These are phyloP conservation scores for Brassica incana DNA, from an alignment of 345 rosid species.

Conservation along the genomic window DNA sequence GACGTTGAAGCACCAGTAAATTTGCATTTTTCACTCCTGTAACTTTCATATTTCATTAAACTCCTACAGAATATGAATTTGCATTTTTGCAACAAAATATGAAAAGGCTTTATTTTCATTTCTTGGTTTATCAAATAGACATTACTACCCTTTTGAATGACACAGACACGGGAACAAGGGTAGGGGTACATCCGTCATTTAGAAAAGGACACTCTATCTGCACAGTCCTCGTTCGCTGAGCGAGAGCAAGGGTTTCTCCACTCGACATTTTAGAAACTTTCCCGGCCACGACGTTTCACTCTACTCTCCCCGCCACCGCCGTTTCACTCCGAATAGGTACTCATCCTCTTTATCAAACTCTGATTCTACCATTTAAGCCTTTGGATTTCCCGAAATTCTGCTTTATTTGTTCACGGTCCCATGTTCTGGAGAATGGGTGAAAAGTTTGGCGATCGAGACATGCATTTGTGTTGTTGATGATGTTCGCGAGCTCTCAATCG, in stretches of 20 bases:
- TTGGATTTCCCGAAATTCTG: slow-evolving; percentile 1
- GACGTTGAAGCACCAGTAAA: neutral
- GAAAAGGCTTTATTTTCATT: neutral
- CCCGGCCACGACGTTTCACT: slow-evolving; percentile 5
- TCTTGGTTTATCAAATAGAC: neutral
- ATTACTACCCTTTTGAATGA: neutral
- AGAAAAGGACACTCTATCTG: neutral
- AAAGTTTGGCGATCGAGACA: neutral
- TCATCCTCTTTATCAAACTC: neutral
- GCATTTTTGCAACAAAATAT: neutral
- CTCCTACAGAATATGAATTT: too few species aligned
- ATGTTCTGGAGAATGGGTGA: neutral
- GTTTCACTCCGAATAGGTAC: slow-evolving; percentile 5
- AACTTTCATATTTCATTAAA: too few species aligned
- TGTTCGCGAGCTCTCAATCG: neutral
- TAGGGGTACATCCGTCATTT: neutral
- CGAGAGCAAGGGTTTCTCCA: neutral
- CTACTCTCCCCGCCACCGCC: too few species aligned
- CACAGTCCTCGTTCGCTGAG: slow-evolving; percentile 4
- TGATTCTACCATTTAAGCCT: slow-evolving; percentile 14
- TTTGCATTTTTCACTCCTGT: neutral
- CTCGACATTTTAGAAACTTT: neutral
- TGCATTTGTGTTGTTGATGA: neutral
- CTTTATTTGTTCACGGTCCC: neutral
- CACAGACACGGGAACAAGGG: neutral